Evolutionary conservation across 2,329 filamentous ascomycete genomes (phyloP).

Genomic region (Cladophialophora chaetospira): DNA sequence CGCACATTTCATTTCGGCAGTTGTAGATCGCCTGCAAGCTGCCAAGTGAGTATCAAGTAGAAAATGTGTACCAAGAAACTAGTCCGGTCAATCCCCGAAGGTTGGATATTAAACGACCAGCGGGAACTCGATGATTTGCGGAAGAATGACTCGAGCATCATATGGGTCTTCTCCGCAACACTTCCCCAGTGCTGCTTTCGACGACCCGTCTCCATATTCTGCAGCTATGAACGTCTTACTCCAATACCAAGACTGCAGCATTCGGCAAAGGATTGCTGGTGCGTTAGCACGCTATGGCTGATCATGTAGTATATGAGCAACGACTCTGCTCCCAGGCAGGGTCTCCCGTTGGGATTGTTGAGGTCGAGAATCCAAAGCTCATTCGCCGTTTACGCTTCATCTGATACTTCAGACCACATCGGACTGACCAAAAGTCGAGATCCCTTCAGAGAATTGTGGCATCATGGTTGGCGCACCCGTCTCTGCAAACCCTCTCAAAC

Average conservation of each 20-base stretch:
- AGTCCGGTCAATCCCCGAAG: conserved; percentile 15
- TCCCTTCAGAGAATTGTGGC: neutral
- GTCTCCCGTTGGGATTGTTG: neutral
- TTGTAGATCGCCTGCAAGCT: conserved; percentile 8
- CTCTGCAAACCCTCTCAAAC: conserved; percentile 26
- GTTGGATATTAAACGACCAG: neutral
- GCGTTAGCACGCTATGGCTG: neutral
- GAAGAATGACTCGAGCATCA: neutral
- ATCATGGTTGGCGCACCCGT: conserved; percentile 23
- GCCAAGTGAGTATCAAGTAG: neutral
- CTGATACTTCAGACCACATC: neutral
- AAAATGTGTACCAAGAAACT: conserved; percentile 15
- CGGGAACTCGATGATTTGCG: neutral
- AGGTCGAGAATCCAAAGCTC: too few species aligned
- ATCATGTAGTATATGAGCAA: neutral
- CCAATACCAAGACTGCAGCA: neutral
- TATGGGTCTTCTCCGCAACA: conserved; percentile 5
- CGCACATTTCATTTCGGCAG: conserved; percentile 8
- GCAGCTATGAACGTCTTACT: neutral
- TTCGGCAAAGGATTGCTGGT: neutral
- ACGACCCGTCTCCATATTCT: neutral
- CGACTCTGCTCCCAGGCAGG: neutral
- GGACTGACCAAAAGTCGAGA: neutral
- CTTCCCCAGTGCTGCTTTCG: neutral
- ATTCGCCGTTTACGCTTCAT: too few species aligned